A percentile compares a stretch with the other conserved stretches of the same genome.
Conservation (phyloP, 2,329 filamentous ascomycete species). For the Aspergillus piperis region DNA sequence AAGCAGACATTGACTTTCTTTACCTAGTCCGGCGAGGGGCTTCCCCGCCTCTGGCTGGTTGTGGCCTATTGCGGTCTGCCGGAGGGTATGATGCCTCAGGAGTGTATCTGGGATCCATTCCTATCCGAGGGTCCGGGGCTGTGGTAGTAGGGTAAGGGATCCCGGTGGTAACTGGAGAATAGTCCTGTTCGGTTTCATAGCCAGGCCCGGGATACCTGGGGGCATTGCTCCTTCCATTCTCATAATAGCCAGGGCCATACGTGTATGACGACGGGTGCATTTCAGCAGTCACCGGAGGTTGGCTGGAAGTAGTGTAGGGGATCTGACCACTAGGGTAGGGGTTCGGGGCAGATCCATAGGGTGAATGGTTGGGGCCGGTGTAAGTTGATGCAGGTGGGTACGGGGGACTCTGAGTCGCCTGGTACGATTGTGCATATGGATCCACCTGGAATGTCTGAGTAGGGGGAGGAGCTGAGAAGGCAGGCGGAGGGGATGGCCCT, state of each 20-base stretch:
- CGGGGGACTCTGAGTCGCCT: constrained; percentile 34
- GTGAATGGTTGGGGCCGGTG: constrained; percentile 34
- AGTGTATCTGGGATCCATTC: constrained; percentile 47
- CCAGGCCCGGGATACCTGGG: constrained; percentile 45
- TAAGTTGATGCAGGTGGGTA: constrained; percentile 37
- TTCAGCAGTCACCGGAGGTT: constrained; percentile 42
- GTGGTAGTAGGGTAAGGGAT: constrained; percentile 44
- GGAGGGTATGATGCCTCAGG: constrained; percentile 35
- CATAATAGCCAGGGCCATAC: constrained; percentile 41
- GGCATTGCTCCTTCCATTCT: constrained; percentile 41
- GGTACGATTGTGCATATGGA: constrained; percentile 37
- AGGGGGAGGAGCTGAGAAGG: constrained; percentile 33
- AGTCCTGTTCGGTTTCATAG: constrained; percentile 46
- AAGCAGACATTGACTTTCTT: constrained; percentile 20
- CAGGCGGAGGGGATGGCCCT: constrained; percentile 40
- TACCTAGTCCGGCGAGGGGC: constrained; percentile 42
- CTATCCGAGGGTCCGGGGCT: constrained; percentile 45
- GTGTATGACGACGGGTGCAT: constrained; percentile 43
- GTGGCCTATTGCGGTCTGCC: constrained; percentile 42
- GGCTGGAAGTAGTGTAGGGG: constrained; percentile 36
- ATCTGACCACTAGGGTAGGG: constrained; percentile 39
- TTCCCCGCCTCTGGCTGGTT: constrained; percentile 41
- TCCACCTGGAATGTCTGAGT: constrained; percentile 42
- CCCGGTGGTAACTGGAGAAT: constrained; percentile 43
- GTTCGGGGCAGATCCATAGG: constrained; percentile 37